These are phyloP conservation scores for Ilex asprella DNA, from an alignment of 257 asterid genomes.

Conservation along the genomic window DNA sequence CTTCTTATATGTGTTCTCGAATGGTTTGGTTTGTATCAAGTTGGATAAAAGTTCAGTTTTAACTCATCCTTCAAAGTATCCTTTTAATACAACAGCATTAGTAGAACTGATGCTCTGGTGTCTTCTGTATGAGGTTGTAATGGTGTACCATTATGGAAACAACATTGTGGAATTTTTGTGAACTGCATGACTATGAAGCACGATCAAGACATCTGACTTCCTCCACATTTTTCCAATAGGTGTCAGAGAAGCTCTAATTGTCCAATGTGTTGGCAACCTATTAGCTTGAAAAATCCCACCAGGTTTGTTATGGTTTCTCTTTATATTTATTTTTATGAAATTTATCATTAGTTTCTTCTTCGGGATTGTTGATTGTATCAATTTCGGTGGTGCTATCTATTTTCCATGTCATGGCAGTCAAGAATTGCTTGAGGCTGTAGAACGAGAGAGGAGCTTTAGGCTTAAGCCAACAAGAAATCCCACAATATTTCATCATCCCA, in stretches of 20 bases:
- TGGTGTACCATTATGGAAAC: too few relatives aligned
- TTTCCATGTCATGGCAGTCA: slow-evolving; percentile 49
- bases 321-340: slow-evolving; percentile 5
- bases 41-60: too few relatives aligned
- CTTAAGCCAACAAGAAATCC: slow-evolving; percentile 57
- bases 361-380: neutral
- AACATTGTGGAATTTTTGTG: too few relatives aligned
- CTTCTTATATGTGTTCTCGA: too few relatives aligned
- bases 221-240: slow-evolving; percentile 34
- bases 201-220: too few relatives aligned
- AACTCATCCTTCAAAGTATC: too few relatives aligned
- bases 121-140: too few relatives aligned
- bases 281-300: slow-evolving; percentile 74
- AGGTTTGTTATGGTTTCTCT: slow-evolving; percentile 37
- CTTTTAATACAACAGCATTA: too few relatives aligned
- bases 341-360: neutral
- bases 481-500: slow-evolving; percentile 64
- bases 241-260: slow-evolving; percentile 95
- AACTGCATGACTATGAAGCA: too few relatives aligned
- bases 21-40: too few relatives aligned
- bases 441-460: slow-evolving; percentile 61
- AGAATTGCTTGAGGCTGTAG: slow-evolving; percentile 92
- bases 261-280: slow-evolving; percentile 94
- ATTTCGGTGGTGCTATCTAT: neutral
- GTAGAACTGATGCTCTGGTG: too few relatives aligned